Evolutionary conservation across 331 rosid species (phyloP), one percentile per base, ranked within the genome.

Genomic region (Stylosanthes scabra): DNA sequence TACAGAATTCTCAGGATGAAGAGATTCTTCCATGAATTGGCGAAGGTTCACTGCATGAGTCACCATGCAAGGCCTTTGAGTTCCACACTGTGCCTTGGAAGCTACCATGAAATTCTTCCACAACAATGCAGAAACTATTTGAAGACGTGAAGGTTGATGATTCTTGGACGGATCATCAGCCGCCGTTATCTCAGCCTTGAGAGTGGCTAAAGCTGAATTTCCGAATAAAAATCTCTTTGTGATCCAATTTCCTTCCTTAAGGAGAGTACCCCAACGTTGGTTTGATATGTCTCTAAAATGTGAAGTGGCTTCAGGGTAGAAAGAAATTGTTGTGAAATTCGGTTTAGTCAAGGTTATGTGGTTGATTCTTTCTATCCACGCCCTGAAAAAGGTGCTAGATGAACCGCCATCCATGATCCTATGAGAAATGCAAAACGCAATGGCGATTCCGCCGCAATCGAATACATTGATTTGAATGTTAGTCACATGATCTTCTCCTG

Each of bases 1-100:
- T 5, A 76, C 55, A 2, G 81, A 71, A 66, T 77, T 8, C 13
- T 84, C 46, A n/a, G 84, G 74, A 65, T 11, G 6, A 1, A 75
- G 51, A 8, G 42, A 52, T 1, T 78, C 77, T 9, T 49, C 39
- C 34, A 79, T 59, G 66, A 83, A 83, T 10, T 59, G 66, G 13
- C 92, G 80, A 1, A 88, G 76, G 78, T 91, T 84, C 60, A 91
- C 87, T 2, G 77, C 6, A 42, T 88, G 91, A 16, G 81, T 76
- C 63, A 79, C 8, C 5, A 83, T 7, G 8, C 85, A 83, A 44
- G 88, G 71, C 57, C 59, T 82, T 51, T 44, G 44, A 3, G 56
- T 5, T 3, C 85, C 85, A 47, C 62, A 31, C 27, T 46, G 66
- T 7, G 40, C 66, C 29, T 63, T 80, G 28, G 89, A 74, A 2